phyloP scores from a whole-genome alignment of 106 monocot genomes.

The Narthecium ossifragum region DNA sequence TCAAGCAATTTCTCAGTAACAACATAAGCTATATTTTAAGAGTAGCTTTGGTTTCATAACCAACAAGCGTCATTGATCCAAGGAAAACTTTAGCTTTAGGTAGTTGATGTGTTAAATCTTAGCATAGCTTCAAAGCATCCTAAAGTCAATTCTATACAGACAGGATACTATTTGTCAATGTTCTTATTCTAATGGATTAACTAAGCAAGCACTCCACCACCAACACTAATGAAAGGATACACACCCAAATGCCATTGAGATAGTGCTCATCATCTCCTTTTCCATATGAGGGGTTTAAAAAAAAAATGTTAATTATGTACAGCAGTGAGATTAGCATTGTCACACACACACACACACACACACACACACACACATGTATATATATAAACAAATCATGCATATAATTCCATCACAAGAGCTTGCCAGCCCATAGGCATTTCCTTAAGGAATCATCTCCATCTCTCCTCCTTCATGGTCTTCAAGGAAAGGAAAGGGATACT shows the following conservation, averaged over 20 bases:
- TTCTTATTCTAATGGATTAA: neutral
- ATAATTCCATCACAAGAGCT: neutral
- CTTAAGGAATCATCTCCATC: neutral
- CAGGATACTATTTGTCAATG: neutral
- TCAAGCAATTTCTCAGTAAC: too few species aligned
- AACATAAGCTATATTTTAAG: too few species aligned
- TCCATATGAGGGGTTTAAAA: neutral
- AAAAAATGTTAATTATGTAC: neutral
- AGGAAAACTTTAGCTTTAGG: neutral
- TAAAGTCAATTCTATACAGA: neutral
- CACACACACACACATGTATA: neutral
- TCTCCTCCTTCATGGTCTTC: neutral
- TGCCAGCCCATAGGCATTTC: neutral
- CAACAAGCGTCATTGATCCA: neutral
- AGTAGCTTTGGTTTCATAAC: neutral
- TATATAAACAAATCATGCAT: conserved; percentile 2
- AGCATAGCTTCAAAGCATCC: neutral
- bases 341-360: neutral
- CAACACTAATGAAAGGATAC: neutral
- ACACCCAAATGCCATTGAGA: neutral
- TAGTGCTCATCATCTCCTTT: neutral
- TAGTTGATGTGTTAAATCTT: conserved; percentile 1
- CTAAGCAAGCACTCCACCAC: neutral
- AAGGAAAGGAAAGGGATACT: neutral
- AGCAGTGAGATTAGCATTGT: conserved; percentile 11